These are phyloP conservation scores for Kodamaea sagamina DNA, from an alignment of 805 yeast species.

Conservation along the genomic window DNA sequence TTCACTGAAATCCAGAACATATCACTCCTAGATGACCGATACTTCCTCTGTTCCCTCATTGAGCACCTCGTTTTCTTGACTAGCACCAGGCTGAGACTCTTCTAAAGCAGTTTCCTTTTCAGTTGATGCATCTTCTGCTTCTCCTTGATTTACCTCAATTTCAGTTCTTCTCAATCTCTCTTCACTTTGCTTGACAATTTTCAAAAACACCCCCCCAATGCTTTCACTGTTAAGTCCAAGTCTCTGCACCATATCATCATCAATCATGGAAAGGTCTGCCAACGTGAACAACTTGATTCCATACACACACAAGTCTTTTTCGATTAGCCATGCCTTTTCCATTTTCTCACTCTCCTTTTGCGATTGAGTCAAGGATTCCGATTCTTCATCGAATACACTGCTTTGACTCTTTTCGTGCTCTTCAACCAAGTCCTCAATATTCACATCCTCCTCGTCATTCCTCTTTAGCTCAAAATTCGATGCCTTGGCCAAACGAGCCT, in stretches of 20 bases:
- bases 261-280: conserved; percentile 33
- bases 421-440: conserved; percentile 29
- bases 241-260: conserved; percentile 28
- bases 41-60: too few species aligned
- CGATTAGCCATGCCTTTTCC: conserved; percentile 35
- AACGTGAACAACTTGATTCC: conserved; percentile 42
- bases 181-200: conserved; percentile 25
- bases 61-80: too few species aligned
- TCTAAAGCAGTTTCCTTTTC: too few species aligned
- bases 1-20: too few species aligned
- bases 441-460: conserved; percentile 53
- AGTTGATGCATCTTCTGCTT: too few species aligned
- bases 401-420: conserved; percentile 8
- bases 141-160: neutral
- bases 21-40: too few species aligned
- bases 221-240: conserved; percentile 36
- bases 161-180: conserved; percentile 9
- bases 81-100: too few species aligned
- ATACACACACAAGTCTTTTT: conserved; percentile 43
- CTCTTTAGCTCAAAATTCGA: conserved; percentile 48
- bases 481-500: conserved; percentile 44
- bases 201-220: conserved; percentile 35
- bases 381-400: conserved; percentile 10
- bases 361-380: neutral
- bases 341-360: conserved; percentile 1